Percentiles rank a stretch among this genome's conserved stretches.
Conservation (phyloP, 768 basidiomycete genomes). For the Rhodosporidiobolus sp. region DNA sequence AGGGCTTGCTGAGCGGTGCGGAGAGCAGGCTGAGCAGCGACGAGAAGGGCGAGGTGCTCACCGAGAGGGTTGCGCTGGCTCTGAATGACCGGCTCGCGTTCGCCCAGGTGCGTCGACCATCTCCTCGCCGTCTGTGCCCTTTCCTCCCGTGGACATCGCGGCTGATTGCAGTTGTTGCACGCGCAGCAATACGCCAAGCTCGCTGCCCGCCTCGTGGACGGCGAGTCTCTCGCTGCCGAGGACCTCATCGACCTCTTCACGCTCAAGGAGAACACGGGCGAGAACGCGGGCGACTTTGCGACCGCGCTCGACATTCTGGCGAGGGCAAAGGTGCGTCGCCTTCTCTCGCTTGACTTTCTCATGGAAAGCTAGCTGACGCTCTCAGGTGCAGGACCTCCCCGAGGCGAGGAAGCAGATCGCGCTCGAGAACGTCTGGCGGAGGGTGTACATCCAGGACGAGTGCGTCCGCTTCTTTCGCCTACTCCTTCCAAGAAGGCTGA, state of each 20-base stretch:
- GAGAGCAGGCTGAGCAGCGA: conserved; percentile 15
- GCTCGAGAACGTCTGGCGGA: conserved; percentile 75
- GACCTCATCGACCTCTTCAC: conserved; percentile 79
- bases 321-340: conserved; percentile 52
- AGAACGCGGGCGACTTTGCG: conserved; percentile 54
- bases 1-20: conserved; percentile 42
- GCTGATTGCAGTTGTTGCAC: too few relatives aligned
- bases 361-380: neutral
- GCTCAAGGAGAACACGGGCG: conserved; percentile 68
- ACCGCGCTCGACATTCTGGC: conserved; percentile 53
- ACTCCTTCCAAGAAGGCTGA: neutral
- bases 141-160: too few relatives aligned
- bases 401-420: conserved; percentile 66
- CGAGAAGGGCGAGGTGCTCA: conserved; percentile 21
- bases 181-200: conserved; percentile 67
- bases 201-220: conserved; percentile 67
- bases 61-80: conserved; percentile 12
- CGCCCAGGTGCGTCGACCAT: conserved; percentile 54
- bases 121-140: neutral
- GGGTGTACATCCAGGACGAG: conserved; percentile 86
- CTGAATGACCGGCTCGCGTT: conserved; percentile 47
- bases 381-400: conserved; percentile 59
- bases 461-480: conserved; percentile 50
- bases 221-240: conserved; percentile 70
- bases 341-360: neutral